Percentiles rank a stretch among this genome's conserved stretches.
These are phyloP conservation scores for Buddleja alternifolia DNA, from an alignment of 257 asterid species.

Conservation along the genomic window DNA sequence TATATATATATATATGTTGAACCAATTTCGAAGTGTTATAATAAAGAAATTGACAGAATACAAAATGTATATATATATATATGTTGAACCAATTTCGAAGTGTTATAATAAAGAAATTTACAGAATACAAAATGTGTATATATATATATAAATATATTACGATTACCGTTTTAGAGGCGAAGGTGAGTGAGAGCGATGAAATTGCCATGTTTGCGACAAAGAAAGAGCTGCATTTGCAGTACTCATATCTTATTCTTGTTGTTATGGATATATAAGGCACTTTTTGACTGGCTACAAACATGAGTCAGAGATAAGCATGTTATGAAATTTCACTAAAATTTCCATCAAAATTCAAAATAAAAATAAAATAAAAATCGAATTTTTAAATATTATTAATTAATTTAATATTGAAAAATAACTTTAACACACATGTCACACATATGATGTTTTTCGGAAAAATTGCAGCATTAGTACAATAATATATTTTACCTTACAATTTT, in stretches of 20 bases:
- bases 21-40: background rate
- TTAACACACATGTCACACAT: too few relatives aligned
- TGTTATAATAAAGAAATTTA: background rate
- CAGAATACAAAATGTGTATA: background rate
- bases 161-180: constrained; percentile 47
- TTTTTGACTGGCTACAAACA: constrained; percentile 38
- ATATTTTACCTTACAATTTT: too few relatives aligned
- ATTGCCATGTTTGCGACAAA: constrained; percentile 49
- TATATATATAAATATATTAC: background rate
- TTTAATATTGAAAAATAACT: too few relatives aligned
- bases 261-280: constrained; percentile 35
- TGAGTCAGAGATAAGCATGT: too few relatives aligned
- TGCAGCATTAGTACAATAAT: too few relatives aligned
- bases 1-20: constrained; percentile 18
- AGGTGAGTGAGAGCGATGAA: constrained; percentile 58
- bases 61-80: too few relatives aligned
- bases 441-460: too few relatives aligned
- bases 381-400: too few relatives aligned
- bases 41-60: background rate
- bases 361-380: too few relatives aligned
- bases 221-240: constrained; percentile 6
- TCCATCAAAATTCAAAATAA: too few relatives aligned
- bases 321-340: too few relatives aligned
- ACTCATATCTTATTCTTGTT: constrained; percentile 10
- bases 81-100: background rate